A percentile compares a stretch with the other conserved stretches of the same genome.
Evolutionary conservation across 306 rosid species (phyloP).

Genomic region (Sesbania bispinosa): DNA sequence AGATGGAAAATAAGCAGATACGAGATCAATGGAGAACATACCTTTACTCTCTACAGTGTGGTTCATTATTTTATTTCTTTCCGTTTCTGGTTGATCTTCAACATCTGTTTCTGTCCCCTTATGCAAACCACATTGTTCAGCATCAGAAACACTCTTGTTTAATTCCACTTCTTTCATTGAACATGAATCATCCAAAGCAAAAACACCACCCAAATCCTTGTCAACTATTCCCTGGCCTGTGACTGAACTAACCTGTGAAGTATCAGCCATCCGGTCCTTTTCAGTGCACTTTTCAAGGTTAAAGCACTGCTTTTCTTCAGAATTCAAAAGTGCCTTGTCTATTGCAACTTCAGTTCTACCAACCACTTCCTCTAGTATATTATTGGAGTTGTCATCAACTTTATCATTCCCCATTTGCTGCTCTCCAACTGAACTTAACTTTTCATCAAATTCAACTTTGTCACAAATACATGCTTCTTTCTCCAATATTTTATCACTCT

Average conservation of each 20-base stretch:
- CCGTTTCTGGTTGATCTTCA: slow-evolving; percentile 10
- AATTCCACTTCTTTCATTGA: too few species aligned
- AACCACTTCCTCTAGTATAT: slow-evolving; percentile 22
- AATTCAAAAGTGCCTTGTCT: slow-evolving; percentile 10
- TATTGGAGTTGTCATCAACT: slow-evolving; percentile 11
- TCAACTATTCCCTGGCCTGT: slow-evolving; percentile 33
- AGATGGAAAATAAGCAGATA: slow-evolving; percentile 4
- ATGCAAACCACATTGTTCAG: too few species aligned
- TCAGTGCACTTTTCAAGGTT: background rate
- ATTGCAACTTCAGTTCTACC: slow-evolving; percentile 28
- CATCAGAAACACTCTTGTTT: too few species aligned
- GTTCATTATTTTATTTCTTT: background rate
- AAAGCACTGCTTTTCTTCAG: slow-evolving; percentile 24
- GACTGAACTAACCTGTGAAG: slow-evolving; percentile 22
- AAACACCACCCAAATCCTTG: slow-evolving; percentile 15
- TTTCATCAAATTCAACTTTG: slow-evolving; percentile 15
- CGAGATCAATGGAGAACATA: slow-evolving; percentile 8
- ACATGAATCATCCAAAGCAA: background rate
- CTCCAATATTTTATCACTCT: slow-evolving; percentile 26
- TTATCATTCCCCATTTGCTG: slow-evolving; percentile 31
- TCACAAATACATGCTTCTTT: background rate
- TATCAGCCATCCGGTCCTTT: background rate
- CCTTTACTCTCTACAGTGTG: slow-evolving; percentile 27
- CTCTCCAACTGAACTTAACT: slow-evolving; percentile 24
- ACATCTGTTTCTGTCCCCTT: slow-evolving; percentile 24